Conservation (phyloP, 225 moss, liverwort and hornwort genomes). For the Marchantia paleacea region DNA sequence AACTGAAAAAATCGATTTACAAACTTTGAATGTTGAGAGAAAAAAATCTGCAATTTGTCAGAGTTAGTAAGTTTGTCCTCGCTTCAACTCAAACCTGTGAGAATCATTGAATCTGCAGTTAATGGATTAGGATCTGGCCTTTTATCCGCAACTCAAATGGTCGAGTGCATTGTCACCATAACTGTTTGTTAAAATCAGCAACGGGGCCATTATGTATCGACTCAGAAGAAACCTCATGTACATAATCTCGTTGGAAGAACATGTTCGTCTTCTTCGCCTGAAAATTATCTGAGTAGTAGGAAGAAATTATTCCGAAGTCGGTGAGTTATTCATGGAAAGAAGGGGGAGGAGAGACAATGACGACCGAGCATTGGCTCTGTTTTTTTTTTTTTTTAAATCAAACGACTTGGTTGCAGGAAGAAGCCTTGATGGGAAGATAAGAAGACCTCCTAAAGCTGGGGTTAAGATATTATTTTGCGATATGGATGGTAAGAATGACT, state of each 20-base stretch:
- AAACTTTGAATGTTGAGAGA: neutral
- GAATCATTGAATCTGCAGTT: neutral
- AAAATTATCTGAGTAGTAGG: neutral
- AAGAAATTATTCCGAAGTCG: neutral
- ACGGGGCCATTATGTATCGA: constrained; percentile 4
- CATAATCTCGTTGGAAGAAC: neutral
- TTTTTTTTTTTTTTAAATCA: neutral
- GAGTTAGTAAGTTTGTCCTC: neutral
- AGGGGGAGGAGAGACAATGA: constrained; percentile 10
- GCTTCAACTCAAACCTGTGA: neutral
- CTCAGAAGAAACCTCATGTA: neutral
- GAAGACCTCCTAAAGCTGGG: constrained; percentile 37
- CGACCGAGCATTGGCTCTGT: neutral
- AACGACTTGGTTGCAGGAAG: constrained; percentile 37
- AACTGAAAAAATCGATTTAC: neutral
- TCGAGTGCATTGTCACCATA: neutral
- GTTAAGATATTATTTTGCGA: constrained; percentile 84
- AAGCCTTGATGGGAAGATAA: constrained; percentile 14
- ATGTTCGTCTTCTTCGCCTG: neutral
- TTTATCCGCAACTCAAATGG: neutral
- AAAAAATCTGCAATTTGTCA: neutral
- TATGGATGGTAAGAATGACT: constrained; percentile 68
- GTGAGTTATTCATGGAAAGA: neutral
- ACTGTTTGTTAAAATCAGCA: neutral
- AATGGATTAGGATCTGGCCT: neutral